These are phyloP conservation scores for Pueraria montana DNA, from an alignment of 306 rosid species.

Conservation along the genomic window DNA sequence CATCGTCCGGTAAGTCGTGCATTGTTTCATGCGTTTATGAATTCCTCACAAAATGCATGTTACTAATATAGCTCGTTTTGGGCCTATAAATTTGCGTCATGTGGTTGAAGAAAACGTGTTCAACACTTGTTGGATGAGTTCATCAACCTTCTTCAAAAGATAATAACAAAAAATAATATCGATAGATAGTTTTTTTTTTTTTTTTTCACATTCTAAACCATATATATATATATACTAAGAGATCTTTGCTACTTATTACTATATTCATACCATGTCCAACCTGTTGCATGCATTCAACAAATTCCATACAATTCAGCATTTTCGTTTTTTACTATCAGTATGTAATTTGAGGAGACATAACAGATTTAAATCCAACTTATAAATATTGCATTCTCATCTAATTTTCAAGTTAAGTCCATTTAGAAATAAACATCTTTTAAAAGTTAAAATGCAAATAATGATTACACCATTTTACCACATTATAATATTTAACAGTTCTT, in stretches of 20 bases:
- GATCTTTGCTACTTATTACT: neutral
- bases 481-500: neutral
- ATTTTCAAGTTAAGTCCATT: neutral
- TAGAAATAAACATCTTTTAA: neutral
- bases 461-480: conserved; percentile 1
- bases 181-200: too few relatives aligned
- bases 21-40: too few relatives aligned
- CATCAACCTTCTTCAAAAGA: neutral
- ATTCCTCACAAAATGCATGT: too few relatives aligned
- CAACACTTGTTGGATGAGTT: neutral
- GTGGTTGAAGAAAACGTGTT: too few relatives aligned
- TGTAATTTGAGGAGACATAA: neutral
- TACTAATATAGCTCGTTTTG: too few relatives aligned
- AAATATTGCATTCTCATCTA: neutral
- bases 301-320: neutral
- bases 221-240: neutral
- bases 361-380: neutral
- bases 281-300: neutral
- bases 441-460: neutral
- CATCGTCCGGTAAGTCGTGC: too few relatives aligned
- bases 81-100: too few relatives aligned
- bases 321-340: neutral
- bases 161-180: too few relatives aligned
- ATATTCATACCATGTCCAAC: neutral
- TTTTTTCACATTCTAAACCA: neutral